Evolutionary conservation across 2,329 filamentous ascomycete genomes (phyloP), one percentile per base, ranked within the genome.

Genomic region (Colletotrichum liaoningense): DNA sequence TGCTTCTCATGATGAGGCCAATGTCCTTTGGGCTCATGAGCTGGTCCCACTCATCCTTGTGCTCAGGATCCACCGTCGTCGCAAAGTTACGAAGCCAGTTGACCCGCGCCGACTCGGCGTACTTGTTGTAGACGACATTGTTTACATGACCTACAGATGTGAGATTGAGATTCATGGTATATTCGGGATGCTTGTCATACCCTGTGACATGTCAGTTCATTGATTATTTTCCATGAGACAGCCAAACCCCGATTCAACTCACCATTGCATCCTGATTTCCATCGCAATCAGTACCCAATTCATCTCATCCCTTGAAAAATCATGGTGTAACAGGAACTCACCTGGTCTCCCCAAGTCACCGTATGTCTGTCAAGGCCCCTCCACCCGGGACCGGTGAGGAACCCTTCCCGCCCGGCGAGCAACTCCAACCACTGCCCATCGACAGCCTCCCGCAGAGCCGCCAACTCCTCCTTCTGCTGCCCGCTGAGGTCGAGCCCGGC

Each of bases 281-380:
- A 14, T 12, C 35, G 19, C 33, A 60, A 67, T 74, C 49, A 66
- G 52, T 24, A 22, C 28, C 26, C 6, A n/a, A n/a, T 59, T 65
- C 49, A 24, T 30, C 42, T 26, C 28, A 14, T 69, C 35, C 26
- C 1, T 3, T 5, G 8, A 22, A 30, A 19, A 24, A 5, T 26
- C 6, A 12, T 4, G 38, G 30, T 78, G 83, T 81, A 76, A 83
- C 81, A 19, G 11, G 19, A 28, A 76, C 85, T 82, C 84, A 94
- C 94, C 93, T 95, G 94, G 81, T 98, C 95, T 35, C 95, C 95
- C 94, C 94, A 97, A 0, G 90, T 91, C 28, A 97, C 92, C 75
- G 88, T 86, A 73, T 94, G 91, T 66, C 88, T 85, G 75, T 90
- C 89, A 42, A 96, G 79, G 0, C 93, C 89, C 63, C 90, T 86